A percentile compares a stretch with the other conserved stretches of the same genome.
phyloP scores from a whole-genome alignment of 1,139 yeast genomes.

The Yamadazyma spencermartinsiae region DNA sequence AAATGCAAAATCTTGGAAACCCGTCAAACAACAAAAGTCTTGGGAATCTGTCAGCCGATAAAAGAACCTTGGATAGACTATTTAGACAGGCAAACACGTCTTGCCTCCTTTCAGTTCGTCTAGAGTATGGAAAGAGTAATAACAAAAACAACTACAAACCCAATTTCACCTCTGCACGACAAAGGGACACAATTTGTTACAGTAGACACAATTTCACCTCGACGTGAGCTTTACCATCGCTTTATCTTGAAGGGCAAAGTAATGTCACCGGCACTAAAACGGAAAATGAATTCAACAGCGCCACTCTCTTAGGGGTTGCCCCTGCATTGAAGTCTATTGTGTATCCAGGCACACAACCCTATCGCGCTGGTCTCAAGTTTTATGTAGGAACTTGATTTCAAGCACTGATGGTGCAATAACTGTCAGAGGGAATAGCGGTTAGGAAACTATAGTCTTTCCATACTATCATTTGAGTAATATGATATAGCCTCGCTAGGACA shows the following conservation, averaged over 20 bases:
- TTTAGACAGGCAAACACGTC: neutral
- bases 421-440: neutral
- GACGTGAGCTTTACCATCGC: too few relatives aligned
- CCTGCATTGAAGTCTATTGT: slow-evolving; percentile 1
- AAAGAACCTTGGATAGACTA: too few relatives aligned
- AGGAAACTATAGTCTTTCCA: neutral
- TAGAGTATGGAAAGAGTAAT: neutral
- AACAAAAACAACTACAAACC: neutral
- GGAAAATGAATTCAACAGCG: neutral
- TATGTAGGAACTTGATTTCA: neutral
- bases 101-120: neutral
- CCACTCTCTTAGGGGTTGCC: neutral
- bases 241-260: too few relatives aligned
- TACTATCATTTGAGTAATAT: neutral
- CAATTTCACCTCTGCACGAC: too few relatives aligned
- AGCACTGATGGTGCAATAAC: neutral
- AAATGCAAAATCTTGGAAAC: too few relatives aligned
- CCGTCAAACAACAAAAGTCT: too few relatives aligned
- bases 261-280: too few relatives aligned
- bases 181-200: too few relatives aligned
- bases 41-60: too few relatives aligned
- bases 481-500: neutral
- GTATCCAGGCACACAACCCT: neutral
- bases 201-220: neutral
- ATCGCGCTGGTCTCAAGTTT: neutral